Evolutionary conservation across 2,329 filamentous ascomycete species (phyloP).

Genomic region (Aspergillus quadrilineatus): DNA sequence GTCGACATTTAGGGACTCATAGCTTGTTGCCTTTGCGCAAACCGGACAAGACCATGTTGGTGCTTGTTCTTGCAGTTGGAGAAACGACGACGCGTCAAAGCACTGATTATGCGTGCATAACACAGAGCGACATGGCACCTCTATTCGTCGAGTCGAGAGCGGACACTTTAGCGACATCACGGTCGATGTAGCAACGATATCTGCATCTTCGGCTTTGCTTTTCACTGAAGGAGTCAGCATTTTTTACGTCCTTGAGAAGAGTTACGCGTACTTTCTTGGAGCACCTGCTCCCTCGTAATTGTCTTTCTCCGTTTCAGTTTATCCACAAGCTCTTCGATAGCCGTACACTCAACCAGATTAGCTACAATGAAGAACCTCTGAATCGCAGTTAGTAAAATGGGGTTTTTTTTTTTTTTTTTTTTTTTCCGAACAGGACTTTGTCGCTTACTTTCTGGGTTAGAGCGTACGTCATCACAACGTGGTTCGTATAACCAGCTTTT

Average conservation of each 20-base stretch:
- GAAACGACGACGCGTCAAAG: conserved; percentile 88
- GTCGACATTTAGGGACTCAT: conserved; percentile 80
- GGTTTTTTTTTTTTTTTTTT: background rate
- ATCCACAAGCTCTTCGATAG: conserved; percentile 69
- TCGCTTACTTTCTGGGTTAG: conserved; percentile 75
- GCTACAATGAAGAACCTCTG: conserved; percentile 72
- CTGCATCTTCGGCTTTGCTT: conserved; percentile 77
- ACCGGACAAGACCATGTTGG: conserved; percentile 96
- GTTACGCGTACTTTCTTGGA: conserved; percentile 68
- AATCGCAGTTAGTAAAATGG: background rate
- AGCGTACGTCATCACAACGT: conserved; percentile 84
- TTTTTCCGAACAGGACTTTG: conserved; percentile 7
- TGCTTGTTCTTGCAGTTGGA: conserved; percentile 92
- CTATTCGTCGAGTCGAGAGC: conserved; percentile 78
- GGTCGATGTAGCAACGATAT: conserved; percentile 84
- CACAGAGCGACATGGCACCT: conserved; percentile 73
- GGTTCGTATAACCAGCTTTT: conserved; percentile 68
- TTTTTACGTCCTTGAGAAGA: conserved; percentile 4
- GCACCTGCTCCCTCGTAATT: conserved; percentile 76
- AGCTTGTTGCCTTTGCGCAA: conserved; percentile 80
- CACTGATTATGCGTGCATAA: conserved; percentile 88
- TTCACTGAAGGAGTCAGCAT: conserved; percentile 59
- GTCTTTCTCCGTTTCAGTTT: conserved; percentile 65
- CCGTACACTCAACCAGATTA: conserved; percentile 71
- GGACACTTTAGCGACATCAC: conserved; percentile 92